Base-by-base conservation (phyloP, 306 rosid species). In the Abrus pulchellus region DNA sequence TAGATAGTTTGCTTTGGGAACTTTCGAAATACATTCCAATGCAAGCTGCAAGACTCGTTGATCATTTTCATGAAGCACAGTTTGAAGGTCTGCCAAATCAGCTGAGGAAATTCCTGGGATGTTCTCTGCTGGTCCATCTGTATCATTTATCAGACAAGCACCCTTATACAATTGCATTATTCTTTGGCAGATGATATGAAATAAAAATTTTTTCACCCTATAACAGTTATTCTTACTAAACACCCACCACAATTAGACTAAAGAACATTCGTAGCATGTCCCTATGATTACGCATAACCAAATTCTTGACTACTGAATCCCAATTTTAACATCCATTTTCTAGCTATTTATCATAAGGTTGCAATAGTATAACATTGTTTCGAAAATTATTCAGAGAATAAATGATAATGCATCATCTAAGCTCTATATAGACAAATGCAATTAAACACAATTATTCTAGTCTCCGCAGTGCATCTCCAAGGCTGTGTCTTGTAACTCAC, bases 1-100 rank as follows among this genome's bases (percentile, higher is more conserved):
- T 61, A 90, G 90, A 66, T 80, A 86, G 32, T 85, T 79, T 9
- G 90, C 82, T 49, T 83, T 83, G 9, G 88, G 53, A 11, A 82
- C 84, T 28, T 50, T 40, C 3, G 85, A 79, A 62, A 82, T 78
- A 49, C 82, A 64, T 13, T 86, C 86, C 76, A 86, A 14, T 1
- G 76, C 77, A 27, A 61, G 84, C 62, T 83, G 74, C 85, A 85
- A 2, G 12, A 71, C 83, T 47, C 60, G 68, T 0, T 32, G 75
- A 72, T 87, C 84, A 4, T 45, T 82, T 70, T 76, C 79, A 4
- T n/a, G 41, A 50, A 87, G 56, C 0, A 87, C 69, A 2, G 80
- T 85, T 43, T 30, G 63, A 28, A 89, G 80, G 14, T 82, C 89
- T 56, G 71, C 73, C n/a, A 84, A 27, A 12, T 85, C 78, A 13